Conservation (phyloP, 2,329 filamentous ascomycete genomes). For the Fusarium sp. region DNA sequence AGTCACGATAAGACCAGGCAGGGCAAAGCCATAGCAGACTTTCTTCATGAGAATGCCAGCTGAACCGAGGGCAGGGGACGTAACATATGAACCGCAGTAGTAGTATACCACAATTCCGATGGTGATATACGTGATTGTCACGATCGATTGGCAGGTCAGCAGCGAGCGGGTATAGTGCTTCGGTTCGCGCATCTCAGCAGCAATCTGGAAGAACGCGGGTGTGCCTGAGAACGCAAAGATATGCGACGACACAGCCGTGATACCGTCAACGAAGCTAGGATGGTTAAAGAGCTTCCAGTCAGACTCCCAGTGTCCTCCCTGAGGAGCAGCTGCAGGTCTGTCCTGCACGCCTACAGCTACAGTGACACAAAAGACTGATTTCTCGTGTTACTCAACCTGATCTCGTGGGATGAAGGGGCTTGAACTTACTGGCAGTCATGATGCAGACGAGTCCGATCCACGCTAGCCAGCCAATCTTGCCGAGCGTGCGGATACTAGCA, state of each 20-base stretch:
- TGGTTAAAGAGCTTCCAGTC: slow-evolving; percentile 46
- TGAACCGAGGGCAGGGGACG: slow-evolving; percentile 58
- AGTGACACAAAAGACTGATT: slow-evolving; percentile 28
- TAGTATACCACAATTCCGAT: slow-evolving; percentile 56
- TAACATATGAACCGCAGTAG: slow-evolving; percentile 58
- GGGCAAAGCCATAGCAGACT: slow-evolving; percentile 53
- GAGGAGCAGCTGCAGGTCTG: slow-evolving; percentile 21
- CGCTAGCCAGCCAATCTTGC: slow-evolving; percentile 48
- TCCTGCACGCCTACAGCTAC: slow-evolving; percentile 30
- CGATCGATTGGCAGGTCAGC: slow-evolving; percentile 39
- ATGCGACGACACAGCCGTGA: slow-evolving; percentile 47
- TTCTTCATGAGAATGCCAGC: slow-evolving; percentile 56
- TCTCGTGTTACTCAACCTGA: not conserved
- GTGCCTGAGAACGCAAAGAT: slow-evolving; percentile 53
- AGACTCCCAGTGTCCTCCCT: slow-evolving; percentile 40
- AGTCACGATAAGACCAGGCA: slow-evolving; percentile 45
- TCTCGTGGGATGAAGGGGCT: not conserved
- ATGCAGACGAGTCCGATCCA: slow-evolving; percentile 42
- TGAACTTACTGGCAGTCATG: slow-evolving; percentile 28
- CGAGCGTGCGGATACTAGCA: slow-evolving; percentile 48
- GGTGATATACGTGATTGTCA: slow-evolving; percentile 47
- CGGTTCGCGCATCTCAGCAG: slow-evolving; percentile 48
- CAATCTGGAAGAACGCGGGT: slow-evolving; percentile 48
- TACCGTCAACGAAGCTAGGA: slow-evolving; percentile 46
- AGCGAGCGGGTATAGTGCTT: slow-evolving; percentile 28